A percentile compares a stretch with the other conserved stretches of the same genome.
Conservation (phyloP, 257 asterid species). For the Fraxinus cuspidata region DNA sequence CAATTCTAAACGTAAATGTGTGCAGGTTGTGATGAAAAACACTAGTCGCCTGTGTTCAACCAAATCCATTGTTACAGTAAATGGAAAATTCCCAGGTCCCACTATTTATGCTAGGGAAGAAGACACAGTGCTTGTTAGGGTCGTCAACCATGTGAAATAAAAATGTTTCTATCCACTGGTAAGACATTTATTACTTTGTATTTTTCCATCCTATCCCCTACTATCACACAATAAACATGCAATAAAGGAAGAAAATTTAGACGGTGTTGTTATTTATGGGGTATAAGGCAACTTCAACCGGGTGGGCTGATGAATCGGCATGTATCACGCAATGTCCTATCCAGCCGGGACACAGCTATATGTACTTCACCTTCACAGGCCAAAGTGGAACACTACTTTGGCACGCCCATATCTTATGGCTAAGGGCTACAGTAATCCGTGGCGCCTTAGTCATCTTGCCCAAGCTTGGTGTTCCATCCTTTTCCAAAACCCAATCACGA, state of each 20-base stretch:
- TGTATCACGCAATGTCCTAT: constrained; percentile 77
- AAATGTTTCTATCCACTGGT: constrained; percentile 85
- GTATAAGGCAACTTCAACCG: constrained; percentile 59
- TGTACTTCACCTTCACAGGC: constrained; percentile 62
- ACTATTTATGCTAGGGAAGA: constrained; percentile 89
- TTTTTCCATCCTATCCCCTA: background rate
- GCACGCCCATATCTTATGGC: constrained; percentile 78
- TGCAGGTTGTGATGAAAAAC: constrained; percentile 74
- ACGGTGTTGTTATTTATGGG: constrained; percentile 15
- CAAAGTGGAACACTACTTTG: constrained; percentile 70
- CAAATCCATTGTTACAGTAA: constrained; percentile 71
- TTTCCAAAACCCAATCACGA: constrained; percentile 69
- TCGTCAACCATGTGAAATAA: constrained; percentile 80
- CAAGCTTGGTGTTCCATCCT: constrained; percentile 62
- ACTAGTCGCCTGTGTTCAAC: constrained; percentile 59
- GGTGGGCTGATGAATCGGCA: constrained; percentile 81
- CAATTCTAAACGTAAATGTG: background rate
- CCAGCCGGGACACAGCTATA: constrained; percentile 57
- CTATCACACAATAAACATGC: background rate
- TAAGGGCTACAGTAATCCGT: constrained; percentile 58
- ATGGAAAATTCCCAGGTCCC: constrained; percentile 84
- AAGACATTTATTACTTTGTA: constrained; percentile 3
- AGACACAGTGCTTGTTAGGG: constrained; percentile 60
- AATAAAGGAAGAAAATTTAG: background rate
- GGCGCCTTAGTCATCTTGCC: constrained; percentile 70